Evolutionary conservation across 73 alveolate species (phyloP), one percentile per base, ranked within the genome.

Genomic region (Paramecium primaurelia): DNA sequence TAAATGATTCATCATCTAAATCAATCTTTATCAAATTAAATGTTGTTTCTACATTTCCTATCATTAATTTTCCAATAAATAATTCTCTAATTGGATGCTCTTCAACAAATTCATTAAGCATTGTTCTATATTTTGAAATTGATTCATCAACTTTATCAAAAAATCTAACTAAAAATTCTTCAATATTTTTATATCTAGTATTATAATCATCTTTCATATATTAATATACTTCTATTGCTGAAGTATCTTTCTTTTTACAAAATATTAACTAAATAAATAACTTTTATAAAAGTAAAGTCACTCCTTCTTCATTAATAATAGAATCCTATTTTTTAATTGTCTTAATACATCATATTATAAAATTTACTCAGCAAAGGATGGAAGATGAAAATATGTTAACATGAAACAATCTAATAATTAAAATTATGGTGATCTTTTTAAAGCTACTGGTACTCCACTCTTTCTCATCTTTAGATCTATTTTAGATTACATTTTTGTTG

Each of bases 141-240:
- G 91, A 18, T 14, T 80, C 91, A 42, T 80, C 91, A n/a, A 80
- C 73, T 22, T 47, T 80, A 54, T 42, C 77, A 25, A 80, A 32
- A 45, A 80, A 47, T 25, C 58, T 80, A 8, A 45, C 58, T 12
- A 80, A 14, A 80, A 80, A 80, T 80, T 80, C 91, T 14, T 80
- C 91, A 14, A 80, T 47, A 80, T 16, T 80, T 47, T 47, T 40
- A 80, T 32, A 80, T 80, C 91, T 40, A 18, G 77, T 49, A 44
- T 80, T 80, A 64, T 49, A 80, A 42, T 80, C 91, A 25, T 80
- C 91, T 34, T 25, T 49, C 91, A 80, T 80, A 47, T 25, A 25
- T 44, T 22, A 10, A 36, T 80, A 80, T 8, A 80, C 47, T 1
- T 80, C 91, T 25, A 32, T 28, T 10, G 91, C 91, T 11, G 91